Evolutionary conservation across 306 rosid genomes (phyloP), one percentile per base, ranked within the genome.

Genomic region (Urtica urens): DNA sequence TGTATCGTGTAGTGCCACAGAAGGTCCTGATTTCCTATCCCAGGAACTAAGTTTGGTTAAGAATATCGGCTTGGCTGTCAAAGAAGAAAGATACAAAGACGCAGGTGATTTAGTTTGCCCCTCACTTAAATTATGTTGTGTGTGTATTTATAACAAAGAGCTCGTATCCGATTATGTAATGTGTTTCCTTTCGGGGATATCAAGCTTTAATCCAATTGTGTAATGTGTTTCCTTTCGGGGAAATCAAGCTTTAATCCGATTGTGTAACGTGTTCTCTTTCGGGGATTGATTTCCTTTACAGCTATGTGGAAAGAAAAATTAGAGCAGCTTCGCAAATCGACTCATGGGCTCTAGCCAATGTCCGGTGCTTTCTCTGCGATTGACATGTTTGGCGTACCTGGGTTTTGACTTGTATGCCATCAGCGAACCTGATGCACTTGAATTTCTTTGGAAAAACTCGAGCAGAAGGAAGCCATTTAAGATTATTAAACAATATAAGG

Each of bases 291-390:
- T 66, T 69, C 68, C n/a, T n/a, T n/a, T 75, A 84, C 86, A 92
- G 99, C 96, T 46, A 49, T 51, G 64, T 85, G 87, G 94, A 86
- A 75, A 69, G 87, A 92, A 72, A 76, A 75, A 72, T 72, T 92
- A 55, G 59, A 54, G 53, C 59, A 71, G 63, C 76, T 85, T 63
- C 94, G 92, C 14, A 74, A 79, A 59, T 79, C 81, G 20, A 57
- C 50, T 10, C 80, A 49, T 5, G 87, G 72, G 69, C 73, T 39
- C 54, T 79, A 73, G 65, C 34, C 63, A 64, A 31, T 45, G 48
- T 48, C 38, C 30, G 40, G 55, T 72, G 80, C 70, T 26, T 74
- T 26, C 19, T 33, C 48, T 6, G 16, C 49, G 31, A 41, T 41
- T 41, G 49, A 27, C 44, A 3, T 50, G 35, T 18, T 22, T 7